Conservation (phyloP, 345 rosid genomes). For the Balakata baccata region DNA sequence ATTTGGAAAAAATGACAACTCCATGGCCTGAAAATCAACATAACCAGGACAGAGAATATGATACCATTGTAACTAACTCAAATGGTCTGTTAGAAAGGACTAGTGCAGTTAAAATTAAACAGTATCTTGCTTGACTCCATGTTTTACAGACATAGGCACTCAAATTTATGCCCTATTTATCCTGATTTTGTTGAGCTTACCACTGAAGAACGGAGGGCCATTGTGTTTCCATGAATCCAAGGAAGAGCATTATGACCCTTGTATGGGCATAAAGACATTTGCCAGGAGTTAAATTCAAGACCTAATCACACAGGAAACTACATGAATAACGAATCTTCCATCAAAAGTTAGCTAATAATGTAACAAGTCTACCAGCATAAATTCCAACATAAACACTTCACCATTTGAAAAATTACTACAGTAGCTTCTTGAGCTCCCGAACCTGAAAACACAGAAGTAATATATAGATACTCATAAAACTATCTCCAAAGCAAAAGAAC, state of each 20-base stretch:
- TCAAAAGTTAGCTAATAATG: not conserved
- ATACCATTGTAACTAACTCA: not conserved
- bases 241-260: slow-evolving; percentile 35
- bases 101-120: not conserved
- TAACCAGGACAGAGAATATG: not conserved
- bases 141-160: not conserved
- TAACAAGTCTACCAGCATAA: not conserved
- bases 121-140: not conserved
- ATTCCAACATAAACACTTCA: slow-evolving; percentile 18
- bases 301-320: slow-evolving; percentile 36
- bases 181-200: slow-evolving; percentile 39
- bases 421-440: slow-evolving; percentile 50
- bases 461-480: not conserved
- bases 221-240: slow-evolving; percentile 37
- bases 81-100: not conserved
- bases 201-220: slow-evolving; percentile 48
- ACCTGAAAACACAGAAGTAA: slow-evolving; percentile 36
- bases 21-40: slow-evolving; percentile 43
- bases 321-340: not conserved
- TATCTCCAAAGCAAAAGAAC: not conserved
- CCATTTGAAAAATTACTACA: slow-evolving; percentile 44
- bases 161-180: not conserved
- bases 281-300: slow-evolving; percentile 31
- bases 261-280: slow-evolving; percentile 36
- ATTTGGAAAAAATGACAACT: slow-evolving; percentile 36